Base-by-base conservation (phyloP, 2,329 filamentous ascomycete genomes). In the Aspergillus hortae region DNA sequence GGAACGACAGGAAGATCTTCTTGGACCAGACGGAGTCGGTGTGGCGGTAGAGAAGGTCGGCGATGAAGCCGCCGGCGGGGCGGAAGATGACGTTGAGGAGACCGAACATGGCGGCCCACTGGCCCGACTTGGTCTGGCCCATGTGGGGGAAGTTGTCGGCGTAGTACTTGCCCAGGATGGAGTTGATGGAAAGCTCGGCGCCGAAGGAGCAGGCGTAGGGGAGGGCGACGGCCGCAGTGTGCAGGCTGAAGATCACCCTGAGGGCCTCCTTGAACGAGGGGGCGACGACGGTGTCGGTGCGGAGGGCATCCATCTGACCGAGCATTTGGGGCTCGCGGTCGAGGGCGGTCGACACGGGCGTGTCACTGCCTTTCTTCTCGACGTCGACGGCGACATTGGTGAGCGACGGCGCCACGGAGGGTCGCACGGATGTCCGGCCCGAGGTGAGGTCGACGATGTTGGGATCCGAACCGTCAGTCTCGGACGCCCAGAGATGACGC, bases 141-240 rank as follows among this genome's bases (percentile, higher is more conserved):
- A 85, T 77, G 10, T 67, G 60, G 1, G 75, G 74, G 68, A 85
- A 84, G 58, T 82, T 81, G 45, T 76, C 67, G 27, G 74, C 67
- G 65, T 85, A 85, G 74, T 84, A 85, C 12, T 74, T 73, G 46
- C 82, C 81, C 1, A 86, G 75, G 56, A 84, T 77, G 47, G 77
- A 80, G 73, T 85, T 85, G 68, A 86, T 78, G 52, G 81, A 72
- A 6, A 86, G 73, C 61, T 86, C 83, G 25, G 75, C 75, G 36
- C 83, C 83, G 59, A 86, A 86, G 4, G 80, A 79, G 69, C 78
- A 82, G 68, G 83, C 80, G 67, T 86, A 86, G 48, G 75, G 74
- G 6, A 77, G 72, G 33, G 75, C 77, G 2, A 80, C 68, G 33
- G 79, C 77, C 40, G 82, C 63, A 0, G 80, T 83, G 46, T 81